phyloP scores from a whole-genome alignment of 1,284 basidiomycete genomes.

The Marasmius fiardii region DNA sequence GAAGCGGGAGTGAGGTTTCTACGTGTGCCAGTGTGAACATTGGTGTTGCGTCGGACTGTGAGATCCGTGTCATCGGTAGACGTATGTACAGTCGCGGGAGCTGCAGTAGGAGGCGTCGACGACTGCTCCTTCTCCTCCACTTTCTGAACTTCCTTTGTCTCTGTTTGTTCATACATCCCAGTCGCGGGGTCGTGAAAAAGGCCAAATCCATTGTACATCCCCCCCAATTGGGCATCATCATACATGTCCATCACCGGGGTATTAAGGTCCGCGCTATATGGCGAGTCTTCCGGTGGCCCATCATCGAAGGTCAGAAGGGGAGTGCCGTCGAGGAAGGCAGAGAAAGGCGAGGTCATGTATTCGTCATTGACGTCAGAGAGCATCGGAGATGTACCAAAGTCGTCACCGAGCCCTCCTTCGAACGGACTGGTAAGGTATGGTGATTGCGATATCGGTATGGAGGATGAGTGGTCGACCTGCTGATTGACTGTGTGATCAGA shows the following conservation, averaged over 20 bases:
- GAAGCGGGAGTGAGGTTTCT: constrained; percentile 47
- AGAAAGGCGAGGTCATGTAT: constrained; percentile 1
- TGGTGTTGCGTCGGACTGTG: constrained; percentile 15
- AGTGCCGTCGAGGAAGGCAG: not conserved
- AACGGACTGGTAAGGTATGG: constrained; percentile 13
- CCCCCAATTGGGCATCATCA: constrained; percentile 23
- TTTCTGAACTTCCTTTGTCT: not conserved
- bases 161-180: constrained; percentile 4
- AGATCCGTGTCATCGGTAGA: constrained; percentile 16
- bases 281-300: constrained; percentile 33
- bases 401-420: constrained; percentile 7
- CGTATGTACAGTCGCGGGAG: constrained; percentile 24
- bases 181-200: constrained; percentile 9
- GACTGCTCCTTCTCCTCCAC: constrained; percentile 33
- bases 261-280: constrained; percentile 52
- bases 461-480: constrained; percentile 15
- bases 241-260: constrained; percentile 49
- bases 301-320: constrained; percentile 13
- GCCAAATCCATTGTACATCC: constrained; percentile 12
- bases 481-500: constrained; percentile 33
- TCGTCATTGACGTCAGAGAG: constrained; percentile 12
- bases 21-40: constrained; percentile 43
- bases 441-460: constrained; percentile 21
- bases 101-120: constrained; percentile 14
- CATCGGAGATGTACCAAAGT: constrained; percentile 8